Conservation (phyloP, 2,329 filamentous ascomycete genomes). For the Alternaria sp. region DNA sequence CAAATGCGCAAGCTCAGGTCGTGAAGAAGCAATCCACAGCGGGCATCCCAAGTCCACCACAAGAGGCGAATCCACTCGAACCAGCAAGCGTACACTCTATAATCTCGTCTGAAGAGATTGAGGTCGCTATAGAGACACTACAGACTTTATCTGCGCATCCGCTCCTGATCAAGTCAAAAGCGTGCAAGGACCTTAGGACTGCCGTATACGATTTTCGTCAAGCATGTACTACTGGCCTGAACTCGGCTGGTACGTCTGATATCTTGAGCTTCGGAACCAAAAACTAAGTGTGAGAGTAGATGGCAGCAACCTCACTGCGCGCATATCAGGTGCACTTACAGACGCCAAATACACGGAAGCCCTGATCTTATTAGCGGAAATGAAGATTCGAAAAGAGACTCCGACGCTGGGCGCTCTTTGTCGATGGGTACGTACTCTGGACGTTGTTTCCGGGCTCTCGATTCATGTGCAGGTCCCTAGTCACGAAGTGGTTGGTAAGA, state of each 20-base stretch:
- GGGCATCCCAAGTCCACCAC: conserved; percentile 38
- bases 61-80: conserved; percentile 43
- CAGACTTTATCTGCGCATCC: conserved; percentile 66
- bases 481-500: conserved; percentile 37
- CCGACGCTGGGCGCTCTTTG: conserved; percentile 74
- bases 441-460: conserved; percentile 72
- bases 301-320: conserved; percentile 70
- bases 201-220: conserved; percentile 75
- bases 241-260: conserved; percentile 58
- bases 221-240: conserved; percentile 72
- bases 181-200: conserved; percentile 70
- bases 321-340: conserved; percentile 70
- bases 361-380: conserved; percentile 71
- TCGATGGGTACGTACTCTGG: conserved; percentile 75
- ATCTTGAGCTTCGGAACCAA: not conserved
- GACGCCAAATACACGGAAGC: conserved; percentile 73
- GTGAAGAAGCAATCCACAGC: conserved; percentile 34
- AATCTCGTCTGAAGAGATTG: conserved; percentile 71
- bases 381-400: conserved; percentile 70
- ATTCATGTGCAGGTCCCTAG: conserved; percentile 59
- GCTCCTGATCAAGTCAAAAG: conserved; percentile 71
- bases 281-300: conserved; percentile 43
- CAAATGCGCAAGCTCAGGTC: conserved; percentile 26
- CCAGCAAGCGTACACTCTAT: conserved; percentile 63
- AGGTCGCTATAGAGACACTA: conserved; percentile 72